Conservation (phyloP, 352 stramenopile genomes). For the Globisporangium acanthophoron region DNA sequence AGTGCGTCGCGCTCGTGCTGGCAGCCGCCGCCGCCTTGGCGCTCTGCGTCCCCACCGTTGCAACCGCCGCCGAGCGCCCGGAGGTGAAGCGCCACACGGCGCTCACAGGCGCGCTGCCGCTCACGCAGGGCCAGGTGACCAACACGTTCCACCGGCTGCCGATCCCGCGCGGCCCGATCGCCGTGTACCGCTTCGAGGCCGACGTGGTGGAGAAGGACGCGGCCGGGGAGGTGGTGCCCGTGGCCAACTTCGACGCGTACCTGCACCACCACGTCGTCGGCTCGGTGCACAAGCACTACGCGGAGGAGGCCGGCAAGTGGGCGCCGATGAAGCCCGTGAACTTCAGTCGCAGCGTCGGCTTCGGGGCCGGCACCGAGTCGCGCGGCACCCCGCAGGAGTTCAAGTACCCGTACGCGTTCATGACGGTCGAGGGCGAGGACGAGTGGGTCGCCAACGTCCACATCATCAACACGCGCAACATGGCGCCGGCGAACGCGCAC, state of each 20-base stretch:
- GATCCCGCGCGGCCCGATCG: constrained; percentile 75
- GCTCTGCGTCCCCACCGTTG: not conserved
- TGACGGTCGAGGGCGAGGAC: constrained; percentile 70
- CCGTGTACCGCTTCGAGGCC: constrained; percentile 75
- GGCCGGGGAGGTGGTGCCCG: constrained; percentile 43
- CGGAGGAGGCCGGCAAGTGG: constrained; percentile 35
- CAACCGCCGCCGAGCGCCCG: constrained; percentile 16
- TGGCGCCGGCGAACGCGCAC: constrained; percentile 38
- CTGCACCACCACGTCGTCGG: constrained; percentile 81
- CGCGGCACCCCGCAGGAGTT: constrained; percentile 78
- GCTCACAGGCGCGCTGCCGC: constrained; percentile 49
- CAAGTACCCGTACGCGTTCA: constrained; percentile 73
- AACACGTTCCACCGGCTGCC: constrained; percentile 68
- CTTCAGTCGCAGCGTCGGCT: constrained; percentile 69
- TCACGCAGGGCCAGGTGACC: constrained; percentile 67
- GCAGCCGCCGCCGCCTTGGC: not conserved
- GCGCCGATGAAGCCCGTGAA: constrained; percentile 72
- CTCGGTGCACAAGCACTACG: constrained; percentile 63
- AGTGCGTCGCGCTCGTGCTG: not conserved
- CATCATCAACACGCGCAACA: constrained; percentile 75
- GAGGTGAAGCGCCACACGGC: constrained; percentile 56
- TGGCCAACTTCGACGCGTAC: constrained; percentile 69
- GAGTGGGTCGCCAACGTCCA: constrained; percentile 81
- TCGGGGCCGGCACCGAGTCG: constrained; percentile 73
- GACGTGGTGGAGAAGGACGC: constrained; percentile 67